Evolutionary conservation across 257 asterid genomes (phyloP).

Genomic region (Jasminum sambac): DNA sequence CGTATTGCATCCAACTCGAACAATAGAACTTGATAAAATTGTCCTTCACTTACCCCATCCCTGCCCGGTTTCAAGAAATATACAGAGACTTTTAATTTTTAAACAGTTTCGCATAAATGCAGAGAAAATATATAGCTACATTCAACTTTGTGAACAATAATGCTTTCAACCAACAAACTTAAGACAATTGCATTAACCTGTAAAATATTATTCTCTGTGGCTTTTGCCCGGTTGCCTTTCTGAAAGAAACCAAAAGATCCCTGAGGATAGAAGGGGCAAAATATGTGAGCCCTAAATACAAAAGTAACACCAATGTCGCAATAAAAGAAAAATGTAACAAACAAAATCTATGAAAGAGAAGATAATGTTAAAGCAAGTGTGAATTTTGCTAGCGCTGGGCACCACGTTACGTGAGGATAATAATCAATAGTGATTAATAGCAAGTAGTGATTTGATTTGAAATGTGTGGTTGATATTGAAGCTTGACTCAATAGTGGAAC

Average conservation of each 20-base stretch:
- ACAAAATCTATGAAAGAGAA: neutral
- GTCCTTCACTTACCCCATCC: conserved; percentile 99
- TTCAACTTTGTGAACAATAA: neutral
- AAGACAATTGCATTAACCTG: conserved; percentile 41
- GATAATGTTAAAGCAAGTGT: neutral
- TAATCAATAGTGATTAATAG: too few species aligned
- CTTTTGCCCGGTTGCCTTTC: conserved; percentile 98
- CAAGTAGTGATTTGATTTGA: too few species aligned
- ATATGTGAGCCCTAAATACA: neutral
- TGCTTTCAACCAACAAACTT: neutral
- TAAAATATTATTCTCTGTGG: conserved; percentile 97
- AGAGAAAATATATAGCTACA: neutral
- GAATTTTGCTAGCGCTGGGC: too few species aligned
- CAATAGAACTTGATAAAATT: conserved; percentile 85
- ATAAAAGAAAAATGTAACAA: neutral
- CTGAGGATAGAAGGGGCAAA: conserved; percentile 39
- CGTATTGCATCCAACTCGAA: conserved; percentile 96
- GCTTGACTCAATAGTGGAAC: too few species aligned
- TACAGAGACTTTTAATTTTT: neutral
- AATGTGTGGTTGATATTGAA: too few species aligned
- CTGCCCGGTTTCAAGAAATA: conserved; percentile 35
- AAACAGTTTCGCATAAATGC: neutral
- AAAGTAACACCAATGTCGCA: neutral
- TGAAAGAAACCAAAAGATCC: conserved; percentile 93
- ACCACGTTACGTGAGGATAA: too few species aligned